phyloP scores from a whole-genome alignment of 2,329 filamentous ascomycete species.

The Xylariaceae sp. region DNA sequence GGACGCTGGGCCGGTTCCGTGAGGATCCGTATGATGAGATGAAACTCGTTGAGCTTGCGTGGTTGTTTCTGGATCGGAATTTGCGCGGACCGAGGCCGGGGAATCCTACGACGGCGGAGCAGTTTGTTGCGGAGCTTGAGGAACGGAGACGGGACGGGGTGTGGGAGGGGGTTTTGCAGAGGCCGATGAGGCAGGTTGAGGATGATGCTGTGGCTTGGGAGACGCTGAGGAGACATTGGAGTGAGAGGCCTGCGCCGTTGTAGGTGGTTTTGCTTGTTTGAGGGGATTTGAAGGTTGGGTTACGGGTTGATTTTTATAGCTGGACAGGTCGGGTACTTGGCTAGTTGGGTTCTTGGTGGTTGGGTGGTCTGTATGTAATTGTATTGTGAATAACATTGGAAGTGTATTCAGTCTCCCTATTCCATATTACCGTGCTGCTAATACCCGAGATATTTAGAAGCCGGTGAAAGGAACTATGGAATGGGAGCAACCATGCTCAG shows the following conservation, averaged over 20 bases:
- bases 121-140: conserved; percentile 24
- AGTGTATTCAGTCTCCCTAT: too few relatives aligned
- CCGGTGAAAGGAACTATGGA: too few relatives aligned
- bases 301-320: too few relatives aligned
- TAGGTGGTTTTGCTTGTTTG: too few relatives aligned
- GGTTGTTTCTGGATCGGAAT: conserved; percentile 28
- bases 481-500: too few relatives aligned
- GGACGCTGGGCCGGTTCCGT: conserved; percentile 15
- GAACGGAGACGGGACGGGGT: conserved; percentile 12
- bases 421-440: too few relatives aligned
- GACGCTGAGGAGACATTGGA: conserved; percentile 21
- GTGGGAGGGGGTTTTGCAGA: conserved; percentile 17
- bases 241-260: conserved; percentile 13
- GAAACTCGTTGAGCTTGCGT: conserved; percentile 27
- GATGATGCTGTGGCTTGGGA: conserved; percentile 25
- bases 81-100: conserved; percentile 21
- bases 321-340: too few relatives aligned
- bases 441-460: too few relatives aligned
- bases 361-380: too few relatives aligned
- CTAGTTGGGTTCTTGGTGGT: too few relatives aligned
- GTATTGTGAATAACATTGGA: too few relatives aligned
- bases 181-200: conserved; percentile 19
- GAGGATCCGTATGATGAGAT: conserved; percentile 21
- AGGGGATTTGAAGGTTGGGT: too few relatives aligned
- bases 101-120: conserved; percentile 13